Base-by-base conservation (phyloP, 2,329 filamentous ascomycete genomes). In the Ceratocystiopsis sp. region DNA sequence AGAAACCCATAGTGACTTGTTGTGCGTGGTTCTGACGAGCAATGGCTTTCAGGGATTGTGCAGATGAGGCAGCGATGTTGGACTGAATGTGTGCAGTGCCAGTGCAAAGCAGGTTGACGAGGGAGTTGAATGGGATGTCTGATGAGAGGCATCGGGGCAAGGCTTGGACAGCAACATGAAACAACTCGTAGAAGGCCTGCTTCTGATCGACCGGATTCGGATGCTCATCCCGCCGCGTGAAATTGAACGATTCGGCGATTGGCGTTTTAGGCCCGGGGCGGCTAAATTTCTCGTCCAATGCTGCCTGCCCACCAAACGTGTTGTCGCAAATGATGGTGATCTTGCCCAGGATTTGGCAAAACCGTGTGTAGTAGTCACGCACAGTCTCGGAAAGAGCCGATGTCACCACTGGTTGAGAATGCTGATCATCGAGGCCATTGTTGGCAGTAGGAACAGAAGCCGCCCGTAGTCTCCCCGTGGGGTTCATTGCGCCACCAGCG, bases 271-370 rank as follows among this genome's bases (percentile, higher is more conserved):
- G 87, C 0, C 83, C 82, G 10, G 82, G 75, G 38, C 81, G 78
- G 47, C 74, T 83, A 57, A 96, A 94, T 56, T 95, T 96, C 59
- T 98, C 93, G 55, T 98, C 91, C 40, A 96, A 62, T 0, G 85
- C 84, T 32, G 89, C 91, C 62, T 98, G 91, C 1, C 91, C 91
- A 42, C 91, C 93, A 62, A 98, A 98, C 0, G 89, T 83, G 53
- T 94, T 91, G 59, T 98, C 91, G 60, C 91, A 98, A 33, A 96
- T 80, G 38, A 96, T 82, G 2, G 87, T 94, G 44, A 98, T 93
- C 57, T 94, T 93, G 21, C 89, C 91, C 9, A 98, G 65, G 19
- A 98, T 89, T 57, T 94, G 85, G 56, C 89, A 96, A 53, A 98
- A 98, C 42, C 81, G 80, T 43, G 79, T 69, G 59, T 96, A 95